Base-by-base conservation (phyloP, 805 yeast genomes). In the Candida tallmaniae region DNA sequence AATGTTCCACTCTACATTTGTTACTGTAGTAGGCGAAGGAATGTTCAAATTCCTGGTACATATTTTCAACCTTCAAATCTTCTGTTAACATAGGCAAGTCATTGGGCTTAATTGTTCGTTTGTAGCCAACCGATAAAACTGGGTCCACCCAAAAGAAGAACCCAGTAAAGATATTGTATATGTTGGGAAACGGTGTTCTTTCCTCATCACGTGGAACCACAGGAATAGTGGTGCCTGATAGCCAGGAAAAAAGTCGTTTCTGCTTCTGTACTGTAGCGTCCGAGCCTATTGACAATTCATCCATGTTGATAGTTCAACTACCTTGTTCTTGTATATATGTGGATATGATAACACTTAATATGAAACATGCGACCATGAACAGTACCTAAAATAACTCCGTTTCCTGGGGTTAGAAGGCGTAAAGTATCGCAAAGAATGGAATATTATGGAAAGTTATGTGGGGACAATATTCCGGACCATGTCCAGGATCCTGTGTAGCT, bases 91-190 rank as follows among this genome's bases (percentile, higher is more conserved):
- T 42, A 44, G 41, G 82, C 44, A 83, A 51, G 55, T 83, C 93
- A 32, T 73, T 70, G 2, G 82, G 77, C 29, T 73, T 73, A 28
- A 83, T 55, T 0, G 88, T 80, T 49, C 93, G 67, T 53, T 76
- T 79, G 55, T 83, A 83, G 5, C 94, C 93, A 6, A 73, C 71
- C 11, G 56, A 58, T 65, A 84, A 57, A 28, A 83, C 47, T 0
- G 88, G 87, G 18, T 58, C 47, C 29, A 83, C 55, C 88, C 90
- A 84, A 76, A 80, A 70, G 51, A 81, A 77, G 45, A 78, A 73
- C 12, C 16, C 6, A 18, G 7, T 28, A 5, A 5, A 28, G 16
- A 17, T 6, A 11, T 11, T 19, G 13, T 16, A 28, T 0, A 66
- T 30, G 44, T 58, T 59, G 11, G 68, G 12, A 14, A 20, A 13